Evolutionary conservation across 306 rosid species (phyloP).

Genomic region (Citrullus amarus): DNA sequence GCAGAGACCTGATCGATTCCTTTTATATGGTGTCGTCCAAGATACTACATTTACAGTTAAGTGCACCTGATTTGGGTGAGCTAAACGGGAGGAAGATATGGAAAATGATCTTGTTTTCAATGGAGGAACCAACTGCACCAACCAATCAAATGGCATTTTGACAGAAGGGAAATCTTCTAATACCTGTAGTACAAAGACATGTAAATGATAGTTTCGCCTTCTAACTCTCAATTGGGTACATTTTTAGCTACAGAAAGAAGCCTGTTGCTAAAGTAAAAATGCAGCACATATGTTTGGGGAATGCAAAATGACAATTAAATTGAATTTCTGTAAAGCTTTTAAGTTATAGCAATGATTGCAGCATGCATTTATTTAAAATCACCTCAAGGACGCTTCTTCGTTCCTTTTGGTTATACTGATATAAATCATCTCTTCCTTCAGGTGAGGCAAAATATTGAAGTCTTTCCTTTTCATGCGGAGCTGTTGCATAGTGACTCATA

Average conservation of each 20-base stretch:
- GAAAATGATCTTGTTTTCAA: constrained; percentile 78
- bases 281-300: background rate
- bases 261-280: background rate
- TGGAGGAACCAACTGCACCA: constrained; percentile 85
- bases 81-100: constrained; percentile 62
- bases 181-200: constrained; percentile 27
- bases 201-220: background rate
- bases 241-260: background rate
- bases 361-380: background rate
- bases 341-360: background rate
- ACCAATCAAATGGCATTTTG: constrained; percentile 86
- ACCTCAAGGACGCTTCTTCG: constrained; percentile 91
- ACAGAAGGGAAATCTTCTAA: constrained; percentile 88
- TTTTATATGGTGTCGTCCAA: constrained; percentile 80
- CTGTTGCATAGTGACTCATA: constrained; percentile 66
- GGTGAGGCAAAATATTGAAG: constrained; percentile 84
- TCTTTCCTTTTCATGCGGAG: constrained; percentile 76
- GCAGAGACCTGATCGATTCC: constrained; percentile 64
- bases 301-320: background rate
- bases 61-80: constrained; percentile 69
- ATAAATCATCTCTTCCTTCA: constrained; percentile 95
- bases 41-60: constrained; percentile 68
- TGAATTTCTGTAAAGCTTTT: background rate
- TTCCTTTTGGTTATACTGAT: constrained; percentile 91
- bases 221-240: background rate